phyloP scores from a whole-genome alignment of 2,329 filamentous ascomycete genomes.

The Raffaelea deltoideospora region DNA sequence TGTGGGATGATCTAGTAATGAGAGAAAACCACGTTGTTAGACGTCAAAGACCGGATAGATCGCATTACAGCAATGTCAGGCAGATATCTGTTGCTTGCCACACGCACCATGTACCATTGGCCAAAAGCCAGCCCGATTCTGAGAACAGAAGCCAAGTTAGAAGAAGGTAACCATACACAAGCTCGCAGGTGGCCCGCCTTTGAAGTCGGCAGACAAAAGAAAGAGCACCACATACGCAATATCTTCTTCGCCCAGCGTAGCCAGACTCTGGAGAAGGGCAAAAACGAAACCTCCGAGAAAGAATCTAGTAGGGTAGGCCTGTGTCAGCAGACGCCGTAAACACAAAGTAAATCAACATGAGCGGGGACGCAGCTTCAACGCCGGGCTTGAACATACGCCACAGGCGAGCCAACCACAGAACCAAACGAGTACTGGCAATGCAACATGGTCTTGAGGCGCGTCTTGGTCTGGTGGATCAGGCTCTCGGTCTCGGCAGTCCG shows the following conservation, averaged over 20 bases:
- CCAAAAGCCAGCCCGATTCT: constrained; percentile 9
- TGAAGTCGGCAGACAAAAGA: not conserved
- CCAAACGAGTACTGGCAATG: constrained; percentile 14
- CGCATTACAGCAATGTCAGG: too few relatives aligned
- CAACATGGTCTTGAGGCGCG: constrained; percentile 12
- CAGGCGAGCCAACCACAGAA: constrained; percentile 12
- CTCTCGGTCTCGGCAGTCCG: constrained; percentile 3
- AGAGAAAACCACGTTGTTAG: too few relatives aligned
- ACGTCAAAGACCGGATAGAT: too few relatives aligned
- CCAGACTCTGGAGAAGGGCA: constrained; percentile 9
- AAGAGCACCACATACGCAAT: constrained; percentile 4
- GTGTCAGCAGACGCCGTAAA: not conserved
- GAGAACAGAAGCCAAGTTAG: too few relatives aligned
- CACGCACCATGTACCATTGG: constrained; percentile 12
- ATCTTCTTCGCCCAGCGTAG: constrained; percentile 7
- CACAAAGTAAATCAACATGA: not conserved
- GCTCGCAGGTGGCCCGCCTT: too few relatives aligned
- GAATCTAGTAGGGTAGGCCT: constrained; percentile 5
- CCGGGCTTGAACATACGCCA: too few relatives aligned
- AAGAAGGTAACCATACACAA: too few relatives aligned
- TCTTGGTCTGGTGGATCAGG: constrained; percentile 9
- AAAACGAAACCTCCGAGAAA: constrained; percentile 15
- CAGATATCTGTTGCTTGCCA: too few relatives aligned
- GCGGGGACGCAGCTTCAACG: too few relatives aligned
- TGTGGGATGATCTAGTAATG: constrained; percentile 15